These are phyloP conservation scores for Coleophoma eucalyptorum DNA, from an alignment of 2,329 filamentous ascomycete species.

Conservation along the genomic window DNA sequence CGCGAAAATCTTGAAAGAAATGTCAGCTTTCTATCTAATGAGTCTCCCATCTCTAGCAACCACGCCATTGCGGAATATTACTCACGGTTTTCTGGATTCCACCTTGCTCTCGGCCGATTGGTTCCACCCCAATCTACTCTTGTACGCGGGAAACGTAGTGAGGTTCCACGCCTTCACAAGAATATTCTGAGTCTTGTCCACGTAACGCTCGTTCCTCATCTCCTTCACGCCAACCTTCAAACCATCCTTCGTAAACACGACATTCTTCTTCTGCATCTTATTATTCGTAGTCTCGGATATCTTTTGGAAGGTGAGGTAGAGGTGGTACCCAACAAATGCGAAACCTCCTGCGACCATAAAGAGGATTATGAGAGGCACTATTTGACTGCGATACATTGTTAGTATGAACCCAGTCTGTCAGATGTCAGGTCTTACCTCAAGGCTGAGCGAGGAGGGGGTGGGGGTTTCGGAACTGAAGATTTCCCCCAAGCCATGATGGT, in stretches of 20 bases:
- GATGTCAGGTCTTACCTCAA: slow-evolving; percentile 21
- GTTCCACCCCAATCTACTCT: slow-evolving; percentile 31
- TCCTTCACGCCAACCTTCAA: slow-evolving; percentile 69
- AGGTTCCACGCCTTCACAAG: slow-evolving; percentile 65
- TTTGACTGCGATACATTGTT: slow-evolving; percentile 31
- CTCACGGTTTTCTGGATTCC: slow-evolving; percentile 23
- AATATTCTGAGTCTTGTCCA: slow-evolving; percentile 69
- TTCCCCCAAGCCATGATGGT: slow-evolving; percentile 30
- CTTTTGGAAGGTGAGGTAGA: slow-evolving; percentile 65
- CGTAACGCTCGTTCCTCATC: slow-evolving; percentile 64
- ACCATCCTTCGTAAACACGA: slow-evolving; percentile 73
- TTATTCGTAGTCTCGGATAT: slow-evolving; percentile 62
- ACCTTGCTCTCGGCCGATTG: slow-evolving; percentile 24
- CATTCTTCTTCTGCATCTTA: slow-evolving; percentile 72
- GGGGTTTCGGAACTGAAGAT: slow-evolving; percentile 15
- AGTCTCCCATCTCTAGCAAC: too few relatives aligned
- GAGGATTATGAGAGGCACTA: slow-evolving; percentile 65
- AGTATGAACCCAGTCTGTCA: not conserved
- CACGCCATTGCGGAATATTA: not conserved
- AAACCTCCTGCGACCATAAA: slow-evolving; percentile 51
- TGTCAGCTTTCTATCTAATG: too few relatives aligned
- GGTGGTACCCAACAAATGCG: slow-evolving; percentile 67
- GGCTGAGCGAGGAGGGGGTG: slow-evolving; percentile 26
- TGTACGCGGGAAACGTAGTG: slow-evolving; percentile 28
- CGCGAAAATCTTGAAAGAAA: too few relatives aligned